phyloP scores from a whole-genome alignment of 192 early-diverging fungal species.

The Entomortierella lignicola region DNA sequence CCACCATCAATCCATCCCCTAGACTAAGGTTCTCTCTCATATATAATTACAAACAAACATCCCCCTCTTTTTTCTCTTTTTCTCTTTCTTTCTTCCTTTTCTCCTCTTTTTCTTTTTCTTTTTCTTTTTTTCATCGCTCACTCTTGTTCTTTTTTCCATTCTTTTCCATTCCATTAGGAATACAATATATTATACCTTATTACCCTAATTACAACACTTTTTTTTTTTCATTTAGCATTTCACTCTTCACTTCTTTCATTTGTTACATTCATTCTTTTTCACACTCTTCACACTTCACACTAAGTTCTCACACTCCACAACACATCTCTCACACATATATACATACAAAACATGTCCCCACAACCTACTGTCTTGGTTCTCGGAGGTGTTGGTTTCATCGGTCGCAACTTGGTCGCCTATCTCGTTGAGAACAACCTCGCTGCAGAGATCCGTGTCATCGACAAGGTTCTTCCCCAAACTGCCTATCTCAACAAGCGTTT shows the following conservation, averaged over 20 bases:
- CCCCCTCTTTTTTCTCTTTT: not conserved
- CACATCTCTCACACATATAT: constrained; percentile 4
- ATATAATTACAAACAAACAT: not conserved
- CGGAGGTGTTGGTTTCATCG: constrained; percentile 89
- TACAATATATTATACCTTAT: no score
- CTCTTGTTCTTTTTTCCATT: no score
- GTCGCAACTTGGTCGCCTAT: constrained; percentile 80
- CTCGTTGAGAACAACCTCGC: constrained; percentile 76
- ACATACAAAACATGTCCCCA: constrained; percentile 44
- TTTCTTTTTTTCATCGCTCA: not conserved
- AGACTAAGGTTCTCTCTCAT: no score
- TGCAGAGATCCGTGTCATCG: constrained; percentile 74
- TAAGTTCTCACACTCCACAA: not conserved
- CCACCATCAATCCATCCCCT: no score
- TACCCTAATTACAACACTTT: no score
- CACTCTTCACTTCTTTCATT: no score
- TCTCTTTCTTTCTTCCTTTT: not conserved
- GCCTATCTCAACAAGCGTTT: constrained; percentile 73
- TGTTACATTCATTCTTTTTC: not conserved
- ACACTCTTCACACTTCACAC: not conserved
- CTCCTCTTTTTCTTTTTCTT: not conserved
- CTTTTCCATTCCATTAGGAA: no score
- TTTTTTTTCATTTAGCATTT: no score
- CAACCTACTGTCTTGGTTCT: constrained; percentile 77
- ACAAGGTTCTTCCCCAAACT: constrained; percentile 87